A percentile compares a stretch with the other conserved stretches of the same genome.
phyloP scores from a whole-genome alignment of 257 asterid genomes.

The Perilla frutescens region DNA sequence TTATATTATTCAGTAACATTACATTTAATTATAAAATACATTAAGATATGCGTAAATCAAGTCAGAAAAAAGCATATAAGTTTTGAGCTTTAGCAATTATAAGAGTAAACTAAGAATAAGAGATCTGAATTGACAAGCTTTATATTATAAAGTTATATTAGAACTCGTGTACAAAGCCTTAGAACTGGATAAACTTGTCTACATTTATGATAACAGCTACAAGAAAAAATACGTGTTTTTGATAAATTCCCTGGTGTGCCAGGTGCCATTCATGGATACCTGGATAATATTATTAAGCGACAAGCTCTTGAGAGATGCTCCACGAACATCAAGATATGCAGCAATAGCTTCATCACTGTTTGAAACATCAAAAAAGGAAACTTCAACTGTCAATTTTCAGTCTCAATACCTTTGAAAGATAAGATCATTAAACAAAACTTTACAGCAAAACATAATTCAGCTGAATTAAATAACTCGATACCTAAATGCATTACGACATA shows the following conservation, averaged over 20 bases:
- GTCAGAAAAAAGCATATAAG: too few species aligned
- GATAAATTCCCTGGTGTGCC: neutral
- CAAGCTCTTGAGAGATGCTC: slow-evolving; percentile 66
- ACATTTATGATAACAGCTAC: neutral
- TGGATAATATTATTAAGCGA: slow-evolving; percentile 64
- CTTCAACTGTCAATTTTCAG: slow-evolving; percentile 22
- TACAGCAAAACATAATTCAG: neutral
- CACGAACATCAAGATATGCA: slow-evolving; percentile 84
- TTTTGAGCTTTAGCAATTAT: too few species aligned
- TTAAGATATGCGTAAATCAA: too few species aligned
- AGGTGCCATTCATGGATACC: slow-evolving; percentile 48
- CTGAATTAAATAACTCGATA: slow-evolving; percentile 26
- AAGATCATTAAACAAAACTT: slow-evolving; percentile 20
- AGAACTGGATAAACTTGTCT: neutral
- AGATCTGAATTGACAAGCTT: neutral
- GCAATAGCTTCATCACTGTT: slow-evolving; percentile 94
- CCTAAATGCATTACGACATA: slow-evolving; percentile 81
- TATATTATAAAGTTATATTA: neutral
- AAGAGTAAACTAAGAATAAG: too few species aligned
- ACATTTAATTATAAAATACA: too few species aligned
- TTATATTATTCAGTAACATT: too few species aligned
- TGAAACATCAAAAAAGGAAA: slow-evolving; percentile 32
- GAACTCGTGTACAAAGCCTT: neutral
- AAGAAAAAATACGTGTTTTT: neutral
- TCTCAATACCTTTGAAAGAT: neutral